Evolutionary conservation across 75 land plant species (phyloP).

Genomic region (Larix kaempferi): DNA sequence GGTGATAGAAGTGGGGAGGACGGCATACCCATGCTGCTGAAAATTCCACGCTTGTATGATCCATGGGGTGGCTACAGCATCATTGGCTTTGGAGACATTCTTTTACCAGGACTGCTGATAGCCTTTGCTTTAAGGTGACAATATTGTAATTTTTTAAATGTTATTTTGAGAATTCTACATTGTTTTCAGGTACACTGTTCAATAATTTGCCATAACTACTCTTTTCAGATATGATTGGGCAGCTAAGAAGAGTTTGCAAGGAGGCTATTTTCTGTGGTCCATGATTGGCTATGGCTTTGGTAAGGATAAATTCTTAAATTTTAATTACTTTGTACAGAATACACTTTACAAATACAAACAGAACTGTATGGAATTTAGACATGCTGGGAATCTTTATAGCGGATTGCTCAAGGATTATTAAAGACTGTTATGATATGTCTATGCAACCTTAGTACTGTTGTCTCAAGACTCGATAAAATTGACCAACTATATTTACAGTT

Average conservation of each 20-base stretch:
- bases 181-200: neutral
- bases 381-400: too few relatives aligned
- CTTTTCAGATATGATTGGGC: constrained; percentile 82
- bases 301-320: constrained; percentile 20
- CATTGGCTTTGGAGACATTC: constrained; percentile 98
- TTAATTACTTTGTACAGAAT: too few relatives aligned
- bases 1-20: constrained; percentile 95
- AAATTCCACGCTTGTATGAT: constrained; percentile 91
- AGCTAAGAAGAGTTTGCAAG: constrained; percentile 61
- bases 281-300: constrained; percentile 93
- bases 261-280: constrained; percentile 89
- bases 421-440: too few relatives aligned
- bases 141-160: neutral
- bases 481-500: too few relatives aligned
- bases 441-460: too few relatives aligned
- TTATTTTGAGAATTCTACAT: neutral
- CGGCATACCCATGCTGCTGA: constrained; percentile 93
- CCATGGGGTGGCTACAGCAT: constrained; percentile 99
- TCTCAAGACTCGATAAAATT: too few relatives aligned
- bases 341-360: too few relatives aligned
- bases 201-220: neutral
- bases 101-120: constrained; percentile 84
- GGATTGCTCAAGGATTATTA: too few relatives aligned
- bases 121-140: constrained; percentile 76
- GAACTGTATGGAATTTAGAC: too few relatives aligned